Evolutionary conservation across 768 basidiomycete species (phyloP), one percentile per base, ranked within the genome.

Genomic region (Melanogaster broomeanus): DNA sequence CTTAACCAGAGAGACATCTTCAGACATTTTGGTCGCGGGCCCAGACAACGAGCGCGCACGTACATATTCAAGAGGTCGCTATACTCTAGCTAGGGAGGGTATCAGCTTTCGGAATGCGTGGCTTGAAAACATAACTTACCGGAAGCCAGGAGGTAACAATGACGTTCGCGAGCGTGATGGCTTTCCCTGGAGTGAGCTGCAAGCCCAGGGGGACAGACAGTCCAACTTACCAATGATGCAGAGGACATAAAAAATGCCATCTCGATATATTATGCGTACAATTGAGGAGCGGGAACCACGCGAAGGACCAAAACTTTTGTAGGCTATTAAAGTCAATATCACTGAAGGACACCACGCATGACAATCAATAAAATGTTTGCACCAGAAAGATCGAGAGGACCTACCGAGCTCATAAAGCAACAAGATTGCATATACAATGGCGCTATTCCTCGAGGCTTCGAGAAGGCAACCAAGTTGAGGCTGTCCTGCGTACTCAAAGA

Each of bases 141-240:
- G n/a, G n/a, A n/a, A n/a, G n/a, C n/a, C n/a, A n/a, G n/a, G n/a
- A n/a, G n/a, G n/a, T n/a, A n/a, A n/a, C n/a, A n/a, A 50, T 46
- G 27, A 50, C 49, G 37, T 50, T 50, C 33, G 33, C 28, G n/a
- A 46, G 18, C n/a, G 49, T 34, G 44, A 50, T 46, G 12, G 43
- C 49, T 50, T 47, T 50, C 19, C 16, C 4, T 40, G 16, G 38
- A 33, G 9, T 2, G 10, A 21, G 3, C 2, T n/a, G 3, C 12
- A 12, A n/a, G n/a, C n/a, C n/a, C n/a, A n/a, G n/a, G n/a, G n/a
- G n/a, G n/a, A n/a, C n/a, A n/a, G n/a, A n/a, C n/a, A n/a, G n/a
- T n/a, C n/a, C n/a, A n/a, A 50, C 49, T 33, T 12, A 50, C 49
- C 7, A 16, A 50, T 46, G 33, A 50, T 47, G 16, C 44, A 46